Base-by-base conservation (phyloP, 2,329 filamentous ascomycete species). In the Trichoderma sp. region DNA sequence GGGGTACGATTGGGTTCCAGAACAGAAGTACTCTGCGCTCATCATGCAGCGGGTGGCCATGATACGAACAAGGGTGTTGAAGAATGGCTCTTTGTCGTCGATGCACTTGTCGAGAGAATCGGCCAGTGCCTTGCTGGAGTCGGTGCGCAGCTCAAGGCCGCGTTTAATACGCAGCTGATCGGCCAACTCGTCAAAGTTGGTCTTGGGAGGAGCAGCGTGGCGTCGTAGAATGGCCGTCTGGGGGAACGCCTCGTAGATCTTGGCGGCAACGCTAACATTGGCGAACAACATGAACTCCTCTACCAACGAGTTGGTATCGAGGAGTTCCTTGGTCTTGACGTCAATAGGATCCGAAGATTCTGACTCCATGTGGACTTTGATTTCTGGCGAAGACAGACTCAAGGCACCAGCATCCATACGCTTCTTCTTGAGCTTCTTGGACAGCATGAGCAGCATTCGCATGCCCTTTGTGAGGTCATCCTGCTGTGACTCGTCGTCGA, bases 271-370 rank as follows among this genome's bases (percentile, higher is more conserved):
- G 74, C 91, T 95, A 76, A 93, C 94, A 82, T 99, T 99, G 84
- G 96, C 96, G 78, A 98, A 91, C 77, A 99, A 85, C 96, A 99
- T 99, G 85, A 99, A 98, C 78, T 99, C 96, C 78, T 99, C 96
- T 32, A 99, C 96, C 5, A 99, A 87, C 26, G 95, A 97, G 83
- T 98, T 99, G 65, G 96, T 99, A 76, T 96, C 94, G 46, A 99
- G 89, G 63, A 94, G 89, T 75, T 94, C 87, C 82, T 99, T 99
- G 6, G 94, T 97, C 84, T 98, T 94, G 74, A 99, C 93, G 75
- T 98, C 96, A 66, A 97, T 91, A 0, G 96, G 95, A 77, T 98
- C 96, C 1, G 94, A 97, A 0, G 95, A 96, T 81, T 99, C 96
- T 10, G 92, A 97, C 78, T 97, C 95, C 76, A 92, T 92, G 79